A percentile compares a stretch with the other conserved stretches of the same genome.
Evolutionary conservation across 2,329 filamentous ascomycete genomes (phyloP).

Genomic region (Dactylellina drechsleri): DNA sequence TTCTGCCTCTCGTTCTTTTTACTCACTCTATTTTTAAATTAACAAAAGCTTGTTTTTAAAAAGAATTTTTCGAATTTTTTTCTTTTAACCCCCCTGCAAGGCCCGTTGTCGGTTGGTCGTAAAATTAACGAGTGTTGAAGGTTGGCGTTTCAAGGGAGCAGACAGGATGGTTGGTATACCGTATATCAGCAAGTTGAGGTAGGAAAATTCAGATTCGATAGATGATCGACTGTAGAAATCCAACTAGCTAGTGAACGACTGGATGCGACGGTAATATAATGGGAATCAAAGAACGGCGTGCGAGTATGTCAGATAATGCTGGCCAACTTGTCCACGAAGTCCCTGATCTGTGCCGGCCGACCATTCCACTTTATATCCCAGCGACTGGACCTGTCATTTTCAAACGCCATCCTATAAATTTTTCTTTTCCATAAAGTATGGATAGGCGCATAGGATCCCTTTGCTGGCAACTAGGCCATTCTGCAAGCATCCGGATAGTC

Average conservation of each 20-base stretch:
- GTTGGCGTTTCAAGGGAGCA: neutral
- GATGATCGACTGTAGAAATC: too few relatives aligned
- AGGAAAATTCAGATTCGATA: too few relatives aligned
- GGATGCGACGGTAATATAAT: too few relatives aligned
- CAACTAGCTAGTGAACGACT: too few relatives aligned
- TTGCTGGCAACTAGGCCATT: slow-evolving; percentile 3
- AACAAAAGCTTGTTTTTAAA: too few relatives aligned
- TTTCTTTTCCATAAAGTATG: slow-evolving; percentile 34
- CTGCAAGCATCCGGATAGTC: slow-evolving; percentile 29
- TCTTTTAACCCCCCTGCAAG: neutral
- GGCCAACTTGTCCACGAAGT: neutral
- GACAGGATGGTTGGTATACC: too few relatives aligned
- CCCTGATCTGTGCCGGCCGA: slow-evolving; percentile 1
- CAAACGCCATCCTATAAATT: neutral
- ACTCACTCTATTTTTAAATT: slow-evolving; percentile 31
- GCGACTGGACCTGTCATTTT: slow-evolving; percentile 6
- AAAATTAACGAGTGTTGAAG: too few relatives aligned
- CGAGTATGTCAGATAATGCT: too few relatives aligned
- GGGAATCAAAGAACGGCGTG: too few relatives aligned
- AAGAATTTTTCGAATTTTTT: neutral
- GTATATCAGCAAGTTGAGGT: too few relatives aligned
- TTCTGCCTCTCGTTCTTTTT: too few relatives aligned
- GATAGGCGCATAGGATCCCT: slow-evolving; percentile 38
- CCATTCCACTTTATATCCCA: slow-evolving; percentile 8
- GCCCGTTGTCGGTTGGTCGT: slow-evolving; percentile 1